phyloP scores from a whole-genome alignment of 768 basidiomycete genomes.

The Hemileccinum impolitum region DNA sequence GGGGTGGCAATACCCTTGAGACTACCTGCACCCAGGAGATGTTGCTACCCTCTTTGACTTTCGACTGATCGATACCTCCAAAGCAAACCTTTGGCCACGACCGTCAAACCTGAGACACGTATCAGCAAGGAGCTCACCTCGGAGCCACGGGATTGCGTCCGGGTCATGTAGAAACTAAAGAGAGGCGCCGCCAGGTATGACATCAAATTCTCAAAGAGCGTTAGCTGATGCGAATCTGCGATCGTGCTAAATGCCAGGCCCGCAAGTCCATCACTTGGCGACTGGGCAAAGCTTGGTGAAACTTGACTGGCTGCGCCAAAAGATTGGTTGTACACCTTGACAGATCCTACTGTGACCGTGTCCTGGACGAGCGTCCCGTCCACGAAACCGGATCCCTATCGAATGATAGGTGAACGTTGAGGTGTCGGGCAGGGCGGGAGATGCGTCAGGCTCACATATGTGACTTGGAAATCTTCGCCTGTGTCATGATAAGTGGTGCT shows the following conservation, averaged over 20 bases:
- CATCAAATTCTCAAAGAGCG: constrained; percentile 66
- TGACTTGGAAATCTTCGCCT: constrained; percentile 34
- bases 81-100: constrained; percentile 12
- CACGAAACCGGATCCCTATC: constrained; percentile 52
- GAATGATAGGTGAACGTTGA: neutral
- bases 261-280: constrained; percentile 55
- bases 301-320: constrained; percentile 51
- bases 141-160: constrained; percentile 40
- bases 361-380: constrained; percentile 49
- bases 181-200: constrained; percentile 39
- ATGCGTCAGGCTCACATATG: constrained; percentile 39
- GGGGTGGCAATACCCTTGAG: constrained; percentile 29
- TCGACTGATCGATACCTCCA: constrained; percentile 35
- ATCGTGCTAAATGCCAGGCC: constrained; percentile 64
- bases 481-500: constrained; percentile 43
- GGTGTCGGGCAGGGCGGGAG: neutral
- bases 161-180: constrained; percentile 60
- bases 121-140: constrained; percentile 35
- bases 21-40: constrained; percentile 35
- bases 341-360: constrained; percentile 44
- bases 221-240: constrained; percentile 41
- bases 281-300: constrained; percentile 46
- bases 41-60: constrained; percentile 21
- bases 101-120: neutral
- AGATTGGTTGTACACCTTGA: constrained; percentile 46